phyloP scores from a whole-genome alignment of 1,284 basidiomycete species.

The Leccinum griseonigrum region DNA sequence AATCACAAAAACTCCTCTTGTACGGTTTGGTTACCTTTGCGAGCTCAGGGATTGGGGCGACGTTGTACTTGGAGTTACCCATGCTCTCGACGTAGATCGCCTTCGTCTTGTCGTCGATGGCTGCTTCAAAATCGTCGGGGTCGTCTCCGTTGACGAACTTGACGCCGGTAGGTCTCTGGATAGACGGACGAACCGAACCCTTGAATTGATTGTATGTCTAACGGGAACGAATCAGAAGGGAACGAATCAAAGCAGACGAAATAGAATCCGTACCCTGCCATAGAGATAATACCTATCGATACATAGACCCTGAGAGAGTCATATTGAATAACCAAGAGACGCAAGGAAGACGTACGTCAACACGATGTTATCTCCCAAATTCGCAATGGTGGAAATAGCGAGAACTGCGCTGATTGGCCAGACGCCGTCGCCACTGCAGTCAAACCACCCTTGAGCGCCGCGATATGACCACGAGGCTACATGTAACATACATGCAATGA shows the following conservation, averaged over 20 bases:
- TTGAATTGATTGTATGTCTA: conserved; percentile 89
- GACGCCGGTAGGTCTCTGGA: conserved; percentile 50
- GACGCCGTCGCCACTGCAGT: conserved; percentile 79
- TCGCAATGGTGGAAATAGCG: conserved; percentile 65
- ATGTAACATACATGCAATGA: not conserved
- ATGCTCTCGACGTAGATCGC: conserved; percentile 83
- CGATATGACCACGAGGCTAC: conserved; percentile 48
- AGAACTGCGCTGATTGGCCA: conserved; percentile 84
- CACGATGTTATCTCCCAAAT: conserved; percentile 80
- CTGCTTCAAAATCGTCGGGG: conserved; percentile 66
- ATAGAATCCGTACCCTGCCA: conserved; percentile 54
- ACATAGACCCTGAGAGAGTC: not conserved
- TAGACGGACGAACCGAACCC: conserved; percentile 37
- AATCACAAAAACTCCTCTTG: not conserved
- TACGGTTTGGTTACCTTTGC: conserved; percentile 51
- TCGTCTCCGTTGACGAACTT: conserved; percentile 71
- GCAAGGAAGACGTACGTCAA: conserved; percentile 47
- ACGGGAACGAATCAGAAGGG: not conserved
- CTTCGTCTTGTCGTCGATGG: conserved; percentile 77
- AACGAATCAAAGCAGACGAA: not conserved
- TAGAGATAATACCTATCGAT: conserved; percentile 54
- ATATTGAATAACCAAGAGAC: no score
- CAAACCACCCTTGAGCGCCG: conserved; percentile 79
- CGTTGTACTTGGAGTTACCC: conserved; percentile 81
- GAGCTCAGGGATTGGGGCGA: conserved; percentile 70